These are phyloP conservation scores for Apiospora saccharicola DNA, from an alignment of 2,329 filamentous ascomycete genomes.

Conservation along the genomic window DNA sequence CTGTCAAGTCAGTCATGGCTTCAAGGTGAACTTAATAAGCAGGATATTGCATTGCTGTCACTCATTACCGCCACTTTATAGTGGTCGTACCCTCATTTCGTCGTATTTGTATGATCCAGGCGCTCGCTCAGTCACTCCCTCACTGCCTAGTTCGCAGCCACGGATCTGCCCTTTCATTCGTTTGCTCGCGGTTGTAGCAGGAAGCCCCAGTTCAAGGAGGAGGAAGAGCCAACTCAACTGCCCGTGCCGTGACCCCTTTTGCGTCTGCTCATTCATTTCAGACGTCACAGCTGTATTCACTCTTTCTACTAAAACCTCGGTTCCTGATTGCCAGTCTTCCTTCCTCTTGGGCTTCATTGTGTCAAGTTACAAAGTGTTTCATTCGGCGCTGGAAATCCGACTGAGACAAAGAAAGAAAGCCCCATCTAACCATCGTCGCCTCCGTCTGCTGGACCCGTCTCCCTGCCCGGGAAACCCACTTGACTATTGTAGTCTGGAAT, in stretches of 20 bases:
- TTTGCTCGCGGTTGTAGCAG: not conserved
- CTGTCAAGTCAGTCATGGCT: constrained; percentile 12
- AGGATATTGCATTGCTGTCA: constrained; percentile 16
- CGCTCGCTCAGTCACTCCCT: constrained; percentile 5
- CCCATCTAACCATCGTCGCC: constrained; percentile 8
- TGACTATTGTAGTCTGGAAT: constrained; percentile 20
- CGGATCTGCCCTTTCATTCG: not conserved
- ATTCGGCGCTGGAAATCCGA: not conserved
- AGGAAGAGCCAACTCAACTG: not conserved
- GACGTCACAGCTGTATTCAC: not conserved
- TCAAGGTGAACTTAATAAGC: not conserved
- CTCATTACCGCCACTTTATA: constrained; percentile 16
- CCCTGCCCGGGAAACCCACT: constrained; percentile 3
- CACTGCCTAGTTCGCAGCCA: not conserved
- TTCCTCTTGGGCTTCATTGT: constrained; percentile 11
- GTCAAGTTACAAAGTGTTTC: constrained; percentile 19
- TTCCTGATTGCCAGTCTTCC: not conserved
- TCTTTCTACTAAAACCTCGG: not conserved
- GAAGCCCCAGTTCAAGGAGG: not conserved
- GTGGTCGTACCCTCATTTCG: constrained; percentile 16
- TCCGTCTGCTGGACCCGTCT: constrained; percentile 12
- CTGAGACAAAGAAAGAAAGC: constrained; percentile 14
- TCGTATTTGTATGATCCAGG: constrained; percentile 4
- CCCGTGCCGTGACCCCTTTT: constrained; percentile 1
- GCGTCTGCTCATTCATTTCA: not conserved